Evolutionary conservation across 176 grass and related monocot species (phyloP).

Genomic region (Oryza nivara): DNA sequence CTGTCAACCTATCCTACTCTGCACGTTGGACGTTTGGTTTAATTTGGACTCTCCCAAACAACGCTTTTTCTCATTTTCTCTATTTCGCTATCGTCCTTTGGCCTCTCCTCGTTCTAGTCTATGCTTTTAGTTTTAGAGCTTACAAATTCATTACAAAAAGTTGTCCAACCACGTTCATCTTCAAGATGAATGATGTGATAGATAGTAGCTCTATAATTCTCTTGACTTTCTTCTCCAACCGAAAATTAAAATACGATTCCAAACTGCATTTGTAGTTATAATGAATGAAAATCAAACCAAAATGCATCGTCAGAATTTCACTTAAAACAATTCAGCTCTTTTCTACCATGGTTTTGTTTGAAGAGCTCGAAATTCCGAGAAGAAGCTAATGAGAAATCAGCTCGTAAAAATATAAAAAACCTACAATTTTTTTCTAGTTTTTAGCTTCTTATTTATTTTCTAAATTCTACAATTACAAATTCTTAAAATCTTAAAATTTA

Average conservation of each 20-base stretch:
- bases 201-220: background rate
- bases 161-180: background rate
- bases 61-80: slow-evolving; percentile 24
- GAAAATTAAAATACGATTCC: background rate
- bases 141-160: background rate
- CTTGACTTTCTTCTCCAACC: background rate
- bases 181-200: background rate
- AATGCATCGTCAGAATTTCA: background rate
- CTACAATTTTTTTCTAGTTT: too few relatives aligned
- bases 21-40: background rate
- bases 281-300: background rate
- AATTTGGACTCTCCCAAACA: background rate
- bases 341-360: too few relatives aligned
- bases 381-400: too few relatives aligned
- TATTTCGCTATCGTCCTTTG: background rate
- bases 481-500: too few relatives aligned
- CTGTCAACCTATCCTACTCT: background rate
- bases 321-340: background rate
- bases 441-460: too few relatives aligned
- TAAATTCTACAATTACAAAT: too few relatives aligned
- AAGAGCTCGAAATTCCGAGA: too few relatives aligned
- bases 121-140: background rate
- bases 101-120: background rate
- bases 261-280: background rate
- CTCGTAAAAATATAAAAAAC: too few relatives aligned